phyloP scores from a whole-genome alignment of 1,139 yeast genomes.

The Saccharomyces hybrid region DNA sequence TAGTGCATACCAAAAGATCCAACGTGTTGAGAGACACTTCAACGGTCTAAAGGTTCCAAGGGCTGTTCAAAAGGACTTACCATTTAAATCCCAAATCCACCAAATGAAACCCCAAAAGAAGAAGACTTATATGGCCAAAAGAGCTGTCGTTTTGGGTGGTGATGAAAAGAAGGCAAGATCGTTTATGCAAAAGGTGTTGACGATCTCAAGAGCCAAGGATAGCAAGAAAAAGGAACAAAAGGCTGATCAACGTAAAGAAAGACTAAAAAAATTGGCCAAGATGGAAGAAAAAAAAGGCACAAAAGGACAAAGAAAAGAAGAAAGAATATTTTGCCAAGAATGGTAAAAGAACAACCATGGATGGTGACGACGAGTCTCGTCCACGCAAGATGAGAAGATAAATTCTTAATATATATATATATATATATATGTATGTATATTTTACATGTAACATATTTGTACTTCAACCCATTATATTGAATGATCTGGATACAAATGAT shows the following conservation, averaged over 20 bases:
- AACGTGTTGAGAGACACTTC: slow-evolving; percentile 79
- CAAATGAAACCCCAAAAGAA: slow-evolving; percentile 84
- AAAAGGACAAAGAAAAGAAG: slow-evolving; percentile 76
- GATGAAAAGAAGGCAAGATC: slow-evolving; percentile 92
- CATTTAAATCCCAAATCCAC: slow-evolving; percentile 84
- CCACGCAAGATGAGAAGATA: slow-evolving; percentile 24
- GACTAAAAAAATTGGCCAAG: slow-evolving; percentile 67
- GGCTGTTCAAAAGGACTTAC: slow-evolving; percentile 65
- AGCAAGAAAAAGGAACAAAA: slow-evolving; percentile 69
- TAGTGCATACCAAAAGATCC: slow-evolving; percentile 69
- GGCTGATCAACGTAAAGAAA: slow-evolving; percentile 66
- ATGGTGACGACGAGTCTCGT: slow-evolving; percentile 31
- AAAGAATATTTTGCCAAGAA: slow-evolving; percentile 74
- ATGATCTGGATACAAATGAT: neutral
- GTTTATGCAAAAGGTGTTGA: slow-evolving; percentile 77
- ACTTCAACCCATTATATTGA: neutral
- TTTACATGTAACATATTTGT: neutral
- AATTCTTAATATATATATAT: neutral
- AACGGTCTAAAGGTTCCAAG: slow-evolving; percentile 82
- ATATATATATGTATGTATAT: neutral
- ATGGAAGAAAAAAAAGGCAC: slow-evolving; percentile 59
- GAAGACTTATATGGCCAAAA: slow-evolving; percentile 74
- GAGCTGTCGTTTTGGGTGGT: slow-evolving; percentile 89
- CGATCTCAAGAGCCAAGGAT: slow-evolving; percentile 80
- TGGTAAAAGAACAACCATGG: slow-evolving; percentile 52